Evolutionary conservation across 768 basidiomycete genomes (phyloP).

Genomic region (Xanthoconium purpureum): DNA sequence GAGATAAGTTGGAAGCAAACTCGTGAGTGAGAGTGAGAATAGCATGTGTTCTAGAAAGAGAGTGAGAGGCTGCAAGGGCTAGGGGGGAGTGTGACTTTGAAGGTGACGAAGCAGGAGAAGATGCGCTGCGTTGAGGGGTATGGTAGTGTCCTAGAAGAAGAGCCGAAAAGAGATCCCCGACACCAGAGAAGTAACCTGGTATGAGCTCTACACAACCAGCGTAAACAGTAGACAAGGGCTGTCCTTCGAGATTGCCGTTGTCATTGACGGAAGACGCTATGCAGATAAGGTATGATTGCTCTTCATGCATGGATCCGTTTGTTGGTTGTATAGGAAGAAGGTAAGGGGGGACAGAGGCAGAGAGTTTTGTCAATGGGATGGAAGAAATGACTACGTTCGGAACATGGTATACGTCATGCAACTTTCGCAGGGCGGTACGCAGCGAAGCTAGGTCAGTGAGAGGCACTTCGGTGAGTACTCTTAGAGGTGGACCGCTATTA

Average conservation of each 20-base stretch:
- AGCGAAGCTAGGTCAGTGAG: slow-evolving; percentile 69
- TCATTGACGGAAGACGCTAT: slow-evolving; percentile 59
- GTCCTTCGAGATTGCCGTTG: slow-evolving; percentile 12
- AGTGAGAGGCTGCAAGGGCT: slow-evolving; percentile 53
- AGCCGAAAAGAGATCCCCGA: slow-evolving; percentile 95
- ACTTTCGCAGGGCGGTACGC: slow-evolving; percentile 59
- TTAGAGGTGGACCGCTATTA: slow-evolving; percentile 28
- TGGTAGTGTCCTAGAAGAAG: slow-evolving; percentile 81
- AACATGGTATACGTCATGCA: slow-evolving; percentile 75
- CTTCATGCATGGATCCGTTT: slow-evolving; percentile 7
- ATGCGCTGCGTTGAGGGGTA: slow-evolving; percentile 14
- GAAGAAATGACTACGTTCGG: slow-evolving; percentile 92
- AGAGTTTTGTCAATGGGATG: slow-evolving; percentile 71
- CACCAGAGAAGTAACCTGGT: slow-evolving; percentile 92
- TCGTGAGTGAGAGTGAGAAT: slow-evolving; percentile 62
- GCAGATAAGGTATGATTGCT: slow-evolving; percentile 65
- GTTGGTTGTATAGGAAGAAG: slow-evolving; percentile 32
- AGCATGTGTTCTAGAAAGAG: slow-evolving; percentile 73
- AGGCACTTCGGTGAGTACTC: slow-evolving; percentile 69
- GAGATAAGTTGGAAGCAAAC: slow-evolving; percentile 40
- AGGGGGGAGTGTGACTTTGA: slow-evolving; percentile 14
- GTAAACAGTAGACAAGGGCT: slow-evolving; percentile 48
- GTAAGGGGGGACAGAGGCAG: slow-evolving; percentile 45
- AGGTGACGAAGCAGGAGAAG: slow-evolving; percentile 2
- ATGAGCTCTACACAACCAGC: slow-evolving; percentile 73